These are phyloP conservation scores for Lactifluus echinatus DNA, from an alignment of 768 basidiomycete species.

Conservation along the genomic window DNA sequence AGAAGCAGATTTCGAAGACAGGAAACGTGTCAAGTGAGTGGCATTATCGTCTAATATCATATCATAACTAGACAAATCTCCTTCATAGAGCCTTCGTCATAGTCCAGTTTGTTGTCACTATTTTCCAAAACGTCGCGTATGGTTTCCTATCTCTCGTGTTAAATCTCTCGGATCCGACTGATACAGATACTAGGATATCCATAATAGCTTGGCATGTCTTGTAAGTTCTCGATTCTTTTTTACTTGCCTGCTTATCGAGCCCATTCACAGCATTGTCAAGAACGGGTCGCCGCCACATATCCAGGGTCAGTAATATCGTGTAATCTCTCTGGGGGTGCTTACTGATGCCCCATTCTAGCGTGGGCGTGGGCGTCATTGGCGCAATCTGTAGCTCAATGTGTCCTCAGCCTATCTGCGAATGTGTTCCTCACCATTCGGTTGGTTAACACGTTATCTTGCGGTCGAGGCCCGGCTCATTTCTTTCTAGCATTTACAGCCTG, in stretches of 20 bases:
- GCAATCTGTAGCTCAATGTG: background rate
- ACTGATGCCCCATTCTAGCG: background rate
- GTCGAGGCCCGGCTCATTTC: background rate
- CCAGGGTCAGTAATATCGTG: background rate
- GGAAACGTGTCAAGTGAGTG: background rate
- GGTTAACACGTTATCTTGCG: background rate
- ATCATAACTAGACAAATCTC: background rate
- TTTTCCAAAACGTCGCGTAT: background rate
- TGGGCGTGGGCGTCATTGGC: background rate
- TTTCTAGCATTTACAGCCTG: background rate
- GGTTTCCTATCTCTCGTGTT: background rate
- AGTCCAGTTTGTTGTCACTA: background rate
- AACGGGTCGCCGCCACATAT: background rate
- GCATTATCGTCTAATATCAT: background rate
- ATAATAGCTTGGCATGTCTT: background rate
- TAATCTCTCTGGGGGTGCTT: background rate
- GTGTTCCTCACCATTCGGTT: background rate
- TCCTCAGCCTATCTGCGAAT: background rate
- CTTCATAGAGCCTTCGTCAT: background rate
- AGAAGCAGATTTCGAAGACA: background rate
- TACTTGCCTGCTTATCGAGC: background rate
- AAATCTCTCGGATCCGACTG: background rate
- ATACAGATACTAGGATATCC: background rate
- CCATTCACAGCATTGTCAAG: background rate
- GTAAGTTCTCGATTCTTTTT: background rate